Evolutionary conservation across 2,329 filamentous ascomycete species (phyloP).

Genomic region (Xylariaceae sp.): DNA sequence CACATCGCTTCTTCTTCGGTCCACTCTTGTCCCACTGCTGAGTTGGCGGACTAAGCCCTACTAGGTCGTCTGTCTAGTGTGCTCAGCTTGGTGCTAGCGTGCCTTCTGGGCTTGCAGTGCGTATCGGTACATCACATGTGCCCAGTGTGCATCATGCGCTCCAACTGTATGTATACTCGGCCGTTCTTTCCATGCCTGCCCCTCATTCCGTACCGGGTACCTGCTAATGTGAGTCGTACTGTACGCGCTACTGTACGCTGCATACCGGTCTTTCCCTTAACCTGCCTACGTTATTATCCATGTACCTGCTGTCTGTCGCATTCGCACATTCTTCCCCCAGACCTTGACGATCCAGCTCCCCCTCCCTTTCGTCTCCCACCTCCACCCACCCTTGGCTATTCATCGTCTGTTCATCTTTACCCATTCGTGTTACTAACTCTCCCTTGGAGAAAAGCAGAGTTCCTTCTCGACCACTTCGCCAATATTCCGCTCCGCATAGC

Average conservation of each 20-base stretch:
- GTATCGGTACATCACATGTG: background rate
- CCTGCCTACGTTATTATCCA: background rate
- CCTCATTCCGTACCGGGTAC: background rate
- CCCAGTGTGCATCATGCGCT: background rate
- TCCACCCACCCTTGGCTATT: constrained; percentile 17
- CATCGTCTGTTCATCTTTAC: constrained; percentile 6
- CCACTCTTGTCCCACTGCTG: constrained; percentile 24
- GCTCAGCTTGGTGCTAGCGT: constrained; percentile 6
- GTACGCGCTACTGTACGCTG: background rate
- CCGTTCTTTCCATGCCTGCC: constrained; percentile 5
- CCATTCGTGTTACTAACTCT: constrained; percentile 1
- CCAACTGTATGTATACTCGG: constrained; percentile 1
- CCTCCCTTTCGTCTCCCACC: constrained; percentile 18
- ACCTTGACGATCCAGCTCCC: constrained; percentile 22
- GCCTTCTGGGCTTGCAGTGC: background rate
- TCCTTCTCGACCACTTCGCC: background rate
- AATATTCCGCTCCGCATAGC: constrained; percentile 1
- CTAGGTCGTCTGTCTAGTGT: constrained; percentile 20
- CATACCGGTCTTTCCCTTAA: background rate
- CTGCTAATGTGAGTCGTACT: background rate
- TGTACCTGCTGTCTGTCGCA: constrained; percentile 1
- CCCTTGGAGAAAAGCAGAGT: background rate
- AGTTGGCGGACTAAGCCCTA: constrained; percentile 29
- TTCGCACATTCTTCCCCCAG: constrained; percentile 17
- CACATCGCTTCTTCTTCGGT: constrained; percentile 22